Conservation (phyloP, 108 stramenopile species). For the Nannochloropsis salina region DNA sequence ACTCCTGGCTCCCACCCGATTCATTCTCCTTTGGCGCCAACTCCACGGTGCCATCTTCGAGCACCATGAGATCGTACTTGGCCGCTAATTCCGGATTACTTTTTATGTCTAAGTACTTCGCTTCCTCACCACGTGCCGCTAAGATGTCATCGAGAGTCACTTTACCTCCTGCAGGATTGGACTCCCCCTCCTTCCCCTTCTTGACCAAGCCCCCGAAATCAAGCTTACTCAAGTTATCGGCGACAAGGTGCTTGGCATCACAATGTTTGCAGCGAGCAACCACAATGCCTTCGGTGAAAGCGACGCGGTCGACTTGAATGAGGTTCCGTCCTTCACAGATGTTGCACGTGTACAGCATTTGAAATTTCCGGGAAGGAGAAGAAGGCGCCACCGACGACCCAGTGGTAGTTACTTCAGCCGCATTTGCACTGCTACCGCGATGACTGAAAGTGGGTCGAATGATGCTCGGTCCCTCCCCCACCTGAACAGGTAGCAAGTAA, state of each 20-base stretch:
- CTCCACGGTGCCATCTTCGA: constrained; percentile 6
- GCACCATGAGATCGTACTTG: neutral
- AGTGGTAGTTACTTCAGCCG: neutral
- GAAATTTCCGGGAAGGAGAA: neutral
- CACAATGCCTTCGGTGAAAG: constrained; percentile 12
- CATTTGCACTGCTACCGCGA: neutral
- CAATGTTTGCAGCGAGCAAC: neutral
- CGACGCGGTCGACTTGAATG: neutral
- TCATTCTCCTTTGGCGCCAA: neutral
- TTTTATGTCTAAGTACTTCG: neutral
- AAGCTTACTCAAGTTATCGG: neutral
- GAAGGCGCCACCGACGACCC: neutral
- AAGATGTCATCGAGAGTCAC: neutral
- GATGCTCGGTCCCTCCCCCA: neutral
- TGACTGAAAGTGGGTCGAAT: neutral
- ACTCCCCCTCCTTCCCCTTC: neutral
- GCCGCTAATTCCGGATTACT: neutral
- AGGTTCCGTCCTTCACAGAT: constrained; percentile 17
- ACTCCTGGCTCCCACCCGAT: too few relatives aligned
- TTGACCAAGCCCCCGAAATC: neutral
- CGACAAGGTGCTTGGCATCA: neutral
- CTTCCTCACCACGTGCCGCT: neutral
- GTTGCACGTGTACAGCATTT: constrained; percentile 1
- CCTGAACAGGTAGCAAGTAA: neutral
- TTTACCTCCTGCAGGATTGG: neutral